phyloP scores from a whole-genome alignment of 495 filamentous ascomycete species.

The Penicillium pulvis region DNA sequence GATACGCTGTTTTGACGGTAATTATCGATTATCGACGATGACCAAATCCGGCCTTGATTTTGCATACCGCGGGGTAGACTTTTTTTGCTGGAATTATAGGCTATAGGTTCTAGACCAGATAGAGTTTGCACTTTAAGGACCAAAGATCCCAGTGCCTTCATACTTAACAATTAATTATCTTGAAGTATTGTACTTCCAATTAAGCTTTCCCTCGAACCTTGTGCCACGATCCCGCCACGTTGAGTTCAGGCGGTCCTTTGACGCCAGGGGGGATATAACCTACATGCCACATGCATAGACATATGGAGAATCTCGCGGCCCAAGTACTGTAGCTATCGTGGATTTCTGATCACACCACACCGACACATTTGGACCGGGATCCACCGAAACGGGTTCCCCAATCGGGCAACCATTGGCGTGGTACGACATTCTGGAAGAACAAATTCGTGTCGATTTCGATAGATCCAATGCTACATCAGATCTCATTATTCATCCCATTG shows the following conservation, averaged over 20 bases:
- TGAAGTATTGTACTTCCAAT: neutral
- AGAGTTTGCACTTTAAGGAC: neutral
- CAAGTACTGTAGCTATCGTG: neutral
- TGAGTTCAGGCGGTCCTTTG: neutral
- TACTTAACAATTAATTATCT: neutral
- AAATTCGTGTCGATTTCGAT: no score
- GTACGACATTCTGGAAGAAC: slow-evolving; percentile 48
- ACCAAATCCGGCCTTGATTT: neutral
- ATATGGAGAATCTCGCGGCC: neutral
- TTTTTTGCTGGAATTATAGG: neutral
- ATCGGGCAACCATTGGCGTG: slow-evolving; percentile 45
- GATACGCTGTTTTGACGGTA: neutral
- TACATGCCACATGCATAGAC: neutral
- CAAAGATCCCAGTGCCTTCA: neutral
- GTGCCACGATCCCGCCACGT: neutral
- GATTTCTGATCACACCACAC: neutral
- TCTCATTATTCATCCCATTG: neutral
- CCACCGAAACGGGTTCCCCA: slow-evolving; percentile 12
- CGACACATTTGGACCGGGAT: slow-evolving; percentile 5
- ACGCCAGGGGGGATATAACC: slow-evolving; percentile 2
- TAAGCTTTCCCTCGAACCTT: slow-evolving; percentile 2
- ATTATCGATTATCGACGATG: neutral
- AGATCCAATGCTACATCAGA: neutral
- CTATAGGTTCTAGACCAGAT: neutral
- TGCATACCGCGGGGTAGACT: neutral